These are phyloP conservation scores for Pseudonitzschia pungens DNA, from an alignment of 108 stramenopile genomes.

Conservation along the genomic window DNA sequence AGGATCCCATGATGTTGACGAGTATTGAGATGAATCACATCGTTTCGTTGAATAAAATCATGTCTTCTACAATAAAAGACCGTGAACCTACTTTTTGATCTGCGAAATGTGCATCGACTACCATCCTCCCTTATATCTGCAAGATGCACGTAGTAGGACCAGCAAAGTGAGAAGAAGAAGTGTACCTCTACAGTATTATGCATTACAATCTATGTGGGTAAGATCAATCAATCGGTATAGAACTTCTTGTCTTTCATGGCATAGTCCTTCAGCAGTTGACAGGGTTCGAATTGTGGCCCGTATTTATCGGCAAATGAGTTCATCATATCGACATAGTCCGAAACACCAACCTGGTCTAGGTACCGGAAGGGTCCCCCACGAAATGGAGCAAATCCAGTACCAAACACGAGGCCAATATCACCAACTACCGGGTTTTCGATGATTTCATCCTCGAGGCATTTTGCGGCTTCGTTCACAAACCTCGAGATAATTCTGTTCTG, in stretches of 20 bases:
- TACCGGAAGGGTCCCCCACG: conserved; percentile 98
- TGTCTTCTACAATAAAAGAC: too few relatives aligned
- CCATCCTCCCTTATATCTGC: too few relatives aligned
- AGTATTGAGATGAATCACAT: too few relatives aligned
- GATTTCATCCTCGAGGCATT: conserved; percentile 97
- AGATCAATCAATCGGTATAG: conserved; percentile 44
- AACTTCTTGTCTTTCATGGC: conserved; percentile 95
- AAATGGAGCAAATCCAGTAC: conserved; percentile 99
- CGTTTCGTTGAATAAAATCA: too few relatives aligned
- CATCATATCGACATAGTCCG: conserved; percentile 91
- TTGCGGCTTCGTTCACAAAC: conserved; percentile 98
- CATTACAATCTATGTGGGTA: background rate
- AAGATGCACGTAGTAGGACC: too few relatives aligned
- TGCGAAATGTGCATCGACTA: too few relatives aligned
- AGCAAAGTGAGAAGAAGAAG: too few relatives aligned
- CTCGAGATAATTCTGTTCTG: conserved; percentile 93
- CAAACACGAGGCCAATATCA: conserved; percentile 99
- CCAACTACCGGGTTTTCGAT: conserved; percentile 95
- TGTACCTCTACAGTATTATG: background rate
- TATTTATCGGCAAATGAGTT: conserved; percentile 90
- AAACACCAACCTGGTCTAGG: conserved; percentile 89
- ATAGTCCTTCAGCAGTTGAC: conserved; percentile 94
- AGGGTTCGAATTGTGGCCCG: conserved; percentile 97
- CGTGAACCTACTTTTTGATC: too few relatives aligned
- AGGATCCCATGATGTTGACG: too few relatives aligned